A percentile compares a stretch with the other conserved stretches of the same genome.
Evolutionary conservation across 441 rosid species (phyloP).

Genomic region (Jatropha multifida): DNA sequence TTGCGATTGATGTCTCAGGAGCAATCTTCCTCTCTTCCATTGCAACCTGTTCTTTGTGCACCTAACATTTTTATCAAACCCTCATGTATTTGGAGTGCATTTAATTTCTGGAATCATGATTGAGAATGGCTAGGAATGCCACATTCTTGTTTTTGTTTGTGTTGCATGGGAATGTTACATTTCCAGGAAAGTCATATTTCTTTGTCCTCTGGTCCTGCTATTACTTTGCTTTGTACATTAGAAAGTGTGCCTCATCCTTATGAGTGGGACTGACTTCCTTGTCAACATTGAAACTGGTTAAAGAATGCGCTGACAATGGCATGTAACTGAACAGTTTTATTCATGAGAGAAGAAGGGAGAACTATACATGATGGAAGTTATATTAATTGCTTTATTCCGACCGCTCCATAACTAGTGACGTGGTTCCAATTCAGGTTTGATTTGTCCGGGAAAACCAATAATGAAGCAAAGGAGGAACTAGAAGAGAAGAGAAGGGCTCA

Average conservation of each 20-base stretch:
- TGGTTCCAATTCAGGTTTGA: constrained; percentile 67
- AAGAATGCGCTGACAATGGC: neutral
- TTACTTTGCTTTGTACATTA: neutral
- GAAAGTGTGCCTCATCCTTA: neutral
- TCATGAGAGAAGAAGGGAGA: neutral
- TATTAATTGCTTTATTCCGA: constrained; percentile 6
- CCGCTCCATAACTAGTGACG: constrained; percentile 3
- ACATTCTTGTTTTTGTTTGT: neutral
- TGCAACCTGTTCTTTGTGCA: neutral
- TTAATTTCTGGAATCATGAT: neutral
- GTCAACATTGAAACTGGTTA: neutral
- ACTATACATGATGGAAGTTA: neutral
- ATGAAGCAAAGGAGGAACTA: constrained; percentile 59
- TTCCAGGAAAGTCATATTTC: neutral
- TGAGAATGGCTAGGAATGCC: neutral
- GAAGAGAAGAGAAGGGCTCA: constrained; percentile 88
- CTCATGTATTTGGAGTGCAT: neutral
- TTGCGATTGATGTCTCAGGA: neutral
- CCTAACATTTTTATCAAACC: neutral
- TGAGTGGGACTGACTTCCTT: neutral
- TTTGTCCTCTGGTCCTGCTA: neutral
- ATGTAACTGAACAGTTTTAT: neutral
- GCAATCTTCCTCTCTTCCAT: neutral
- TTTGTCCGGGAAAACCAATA: constrained; percentile 62
- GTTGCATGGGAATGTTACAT: neutral